Conservation (phyloP, 2,329 filamentous ascomycete genomes). For the Huntiella abstrusa region DNA sequence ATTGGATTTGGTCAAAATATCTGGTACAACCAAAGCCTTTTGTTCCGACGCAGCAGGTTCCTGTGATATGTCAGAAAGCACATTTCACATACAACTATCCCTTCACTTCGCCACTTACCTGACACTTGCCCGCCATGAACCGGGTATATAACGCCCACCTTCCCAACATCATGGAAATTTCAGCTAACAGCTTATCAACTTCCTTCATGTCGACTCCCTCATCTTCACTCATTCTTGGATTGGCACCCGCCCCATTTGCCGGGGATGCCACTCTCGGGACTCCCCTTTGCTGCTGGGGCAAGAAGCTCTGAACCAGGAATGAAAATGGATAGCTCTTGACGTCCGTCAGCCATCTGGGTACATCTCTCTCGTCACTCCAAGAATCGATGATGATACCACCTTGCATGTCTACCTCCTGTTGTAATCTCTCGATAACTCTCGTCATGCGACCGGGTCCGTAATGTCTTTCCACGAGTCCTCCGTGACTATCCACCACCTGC, state of each 20-base stretch:
- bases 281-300: conserved; percentile 50
- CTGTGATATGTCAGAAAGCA: conserved; percentile 18
- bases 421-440: conserved; percentile 77
- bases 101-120: conserved; percentile 33
- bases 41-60: conserved; percentile 32
- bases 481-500: conserved; percentile 85
- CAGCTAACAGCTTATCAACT: conserved; percentile 68
- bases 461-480: conserved; percentile 77
- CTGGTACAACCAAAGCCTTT: conserved; percentile 44
- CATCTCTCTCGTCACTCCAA: conserved; percentile 74
- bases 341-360: conserved; percentile 77
- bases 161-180: conserved; percentile 80
- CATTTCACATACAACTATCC: conserved; percentile 5
- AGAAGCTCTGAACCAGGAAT: conserved; percentile 86
- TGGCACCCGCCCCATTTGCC: conserved; percentile 32
- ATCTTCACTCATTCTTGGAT: conserved; percentile 54
- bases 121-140: conserved; percentile 75
- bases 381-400: conserved; percentile 90
- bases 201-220: conserved; percentile 95
- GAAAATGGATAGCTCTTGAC: conserved; percentile 97
- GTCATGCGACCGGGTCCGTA: conserved; percentile 90
- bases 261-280: conserved; percentile 61
- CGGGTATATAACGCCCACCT: conserved; percentile 84
- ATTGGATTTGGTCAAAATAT: conserved; percentile 60
- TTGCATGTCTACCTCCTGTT: conserved; percentile 89